These are phyloP conservation scores for Fusarium buharicum DNA, from an alignment of 2,329 filamentous ascomycete species.

Conservation along the genomic window DNA sequence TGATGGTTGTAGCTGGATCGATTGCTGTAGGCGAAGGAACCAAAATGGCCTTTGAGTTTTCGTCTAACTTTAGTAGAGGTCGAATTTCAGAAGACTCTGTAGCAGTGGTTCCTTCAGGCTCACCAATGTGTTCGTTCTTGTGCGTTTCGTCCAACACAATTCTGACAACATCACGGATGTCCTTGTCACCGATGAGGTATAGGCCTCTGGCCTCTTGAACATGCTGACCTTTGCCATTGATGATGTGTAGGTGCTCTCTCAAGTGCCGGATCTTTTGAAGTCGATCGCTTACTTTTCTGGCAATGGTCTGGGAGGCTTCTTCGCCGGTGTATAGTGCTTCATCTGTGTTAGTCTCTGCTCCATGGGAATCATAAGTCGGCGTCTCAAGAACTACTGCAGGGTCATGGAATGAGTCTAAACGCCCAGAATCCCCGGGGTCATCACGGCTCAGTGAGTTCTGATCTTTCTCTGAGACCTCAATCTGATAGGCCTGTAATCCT, in stretches of 20 bases:
- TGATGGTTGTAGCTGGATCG: constrained; percentile 51
- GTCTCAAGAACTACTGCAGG: not conserved
- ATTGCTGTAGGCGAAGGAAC: constrained; percentile 38
- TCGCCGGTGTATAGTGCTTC: constrained; percentile 18
- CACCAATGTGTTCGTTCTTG: constrained; percentile 4
- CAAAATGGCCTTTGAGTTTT: constrained; percentile 39
- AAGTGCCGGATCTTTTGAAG: constrained; percentile 31
- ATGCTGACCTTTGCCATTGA: constrained; percentile 24
- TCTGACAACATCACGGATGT: constrained; percentile 41
- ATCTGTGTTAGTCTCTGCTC: not conserved
- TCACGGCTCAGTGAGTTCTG: not conserved
- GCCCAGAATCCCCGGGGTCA: constrained; percentile 22
- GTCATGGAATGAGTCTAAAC: not conserved
- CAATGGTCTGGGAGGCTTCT: constrained; percentile 23
- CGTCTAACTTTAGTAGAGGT: constrained; percentile 36
- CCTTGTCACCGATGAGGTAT: constrained; percentile 40
- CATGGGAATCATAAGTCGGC: not conserved
- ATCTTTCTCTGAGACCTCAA: constrained; percentile 28
- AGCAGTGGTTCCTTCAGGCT: constrained; percentile 9
- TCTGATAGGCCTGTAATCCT: constrained; percentile 15
- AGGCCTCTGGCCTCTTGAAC: constrained; percentile 22
- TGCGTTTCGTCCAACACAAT: constrained; percentile 34
- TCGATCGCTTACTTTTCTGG: constrained; percentile 36
- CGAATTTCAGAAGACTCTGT: constrained; percentile 12
- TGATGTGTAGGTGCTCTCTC: constrained; percentile 27